Evolutionary conservation across 2,329 filamentous ascomycete genomes (phyloP).

Genomic region (Aureobasidium zeae): DNA sequence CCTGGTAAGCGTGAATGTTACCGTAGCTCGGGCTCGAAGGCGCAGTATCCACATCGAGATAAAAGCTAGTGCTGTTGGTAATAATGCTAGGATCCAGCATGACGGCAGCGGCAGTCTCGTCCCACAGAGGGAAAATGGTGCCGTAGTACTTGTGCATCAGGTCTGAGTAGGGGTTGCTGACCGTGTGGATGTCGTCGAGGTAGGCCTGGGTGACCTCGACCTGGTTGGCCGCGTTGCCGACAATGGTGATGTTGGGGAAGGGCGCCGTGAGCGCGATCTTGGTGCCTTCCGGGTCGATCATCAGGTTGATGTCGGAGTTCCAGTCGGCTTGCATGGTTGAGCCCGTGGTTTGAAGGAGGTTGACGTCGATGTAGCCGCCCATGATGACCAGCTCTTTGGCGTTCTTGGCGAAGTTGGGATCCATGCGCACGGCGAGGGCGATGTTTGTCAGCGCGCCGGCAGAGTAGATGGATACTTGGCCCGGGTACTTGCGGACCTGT

Average conservation of each 20-base stretch:
- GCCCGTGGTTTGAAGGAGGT: slow-evolving; percentile 25
- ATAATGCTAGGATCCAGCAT: slow-evolving; percentile 33
- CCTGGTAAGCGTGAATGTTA: slow-evolving; percentile 37
- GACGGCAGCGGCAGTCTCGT: slow-evolving; percentile 38
- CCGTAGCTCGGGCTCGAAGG: slow-evolving; percentile 35
- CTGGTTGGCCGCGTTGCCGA: slow-evolving; percentile 41
- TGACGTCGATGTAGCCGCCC: slow-evolving; percentile 42
- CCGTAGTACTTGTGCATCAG: slow-evolving; percentile 34
- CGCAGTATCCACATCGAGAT: slow-evolving; percentile 35
- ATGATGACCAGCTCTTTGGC: slow-evolving; percentile 42
- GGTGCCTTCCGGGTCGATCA: slow-evolving; percentile 43
- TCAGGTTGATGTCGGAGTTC: slow-evolving; percentile 36
- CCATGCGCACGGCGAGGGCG: slow-evolving; percentile 39
- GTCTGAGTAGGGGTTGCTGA: slow-evolving; percentile 32
- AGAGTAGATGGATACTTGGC: slow-evolving; percentile 41
- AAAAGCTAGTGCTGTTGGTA: slow-evolving; percentile 33
- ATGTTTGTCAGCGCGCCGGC: slow-evolving; percentile 43
- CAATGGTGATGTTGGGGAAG: slow-evolving; percentile 39
- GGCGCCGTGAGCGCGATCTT: slow-evolving; percentile 42
- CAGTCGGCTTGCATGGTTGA: slow-evolving; percentile 16
- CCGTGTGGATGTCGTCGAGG: slow-evolving; percentile 31
- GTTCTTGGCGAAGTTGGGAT: slow-evolving; percentile 38
- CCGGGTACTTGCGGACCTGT: slow-evolving; percentile 40
- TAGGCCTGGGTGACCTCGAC: slow-evolving; percentile 34
- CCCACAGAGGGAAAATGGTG: slow-evolving; percentile 36